A percentile compares a stretch with the other conserved stretches of the same genome.
These are phyloP conservation scores for Dissophora globulifera DNA, from an alignment of 192 early-diverging fungal species.

Conservation along the genomic window DNA sequence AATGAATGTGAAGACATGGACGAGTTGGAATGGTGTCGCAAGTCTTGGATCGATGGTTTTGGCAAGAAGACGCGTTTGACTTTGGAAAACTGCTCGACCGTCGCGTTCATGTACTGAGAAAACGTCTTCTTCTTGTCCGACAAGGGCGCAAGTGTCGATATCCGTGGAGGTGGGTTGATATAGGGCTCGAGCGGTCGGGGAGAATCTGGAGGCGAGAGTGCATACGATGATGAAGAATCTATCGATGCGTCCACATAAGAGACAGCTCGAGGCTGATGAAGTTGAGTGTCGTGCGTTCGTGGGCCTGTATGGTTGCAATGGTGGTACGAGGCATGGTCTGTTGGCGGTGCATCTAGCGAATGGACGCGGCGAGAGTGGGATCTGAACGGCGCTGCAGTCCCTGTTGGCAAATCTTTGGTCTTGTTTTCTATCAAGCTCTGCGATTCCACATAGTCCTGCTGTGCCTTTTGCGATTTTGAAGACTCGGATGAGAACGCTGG, in stretches of 20 bases:
- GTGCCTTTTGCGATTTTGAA: neutral
- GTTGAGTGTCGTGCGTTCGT: neutral
- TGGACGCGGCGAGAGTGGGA: too few species aligned
- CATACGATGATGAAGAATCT: constrained; percentile 4
- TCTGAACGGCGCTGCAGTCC: too few species aligned
- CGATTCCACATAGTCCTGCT: neutral
- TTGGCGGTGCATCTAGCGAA: neutral
- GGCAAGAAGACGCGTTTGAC: constrained; percentile 33
- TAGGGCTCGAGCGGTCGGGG: constrained; percentile 24
- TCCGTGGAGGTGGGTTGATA: constrained; percentile 21
- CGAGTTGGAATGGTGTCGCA: neutral
- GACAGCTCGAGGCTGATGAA: constrained; percentile 7
- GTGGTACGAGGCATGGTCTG: constrained; percentile 12
- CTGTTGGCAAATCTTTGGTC: too few species aligned
- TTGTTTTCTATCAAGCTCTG: neutral
- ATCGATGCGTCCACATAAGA: constrained; percentile 11
- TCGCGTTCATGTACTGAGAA: constrained; percentile 39
- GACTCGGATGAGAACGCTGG: constrained; percentile 28
- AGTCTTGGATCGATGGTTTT: constrained; percentile 21
- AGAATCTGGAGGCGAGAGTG: constrained; percentile 27
- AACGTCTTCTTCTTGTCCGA: constrained; percentile 32
- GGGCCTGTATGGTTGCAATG: constrained; percentile 18
- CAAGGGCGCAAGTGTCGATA: too few species aligned
- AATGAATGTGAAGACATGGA: constrained; percentile 5
- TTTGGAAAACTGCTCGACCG: constrained; percentile 37